A percentile compares a stretch with the other conserved stretches of the same genome.
These are phyloP conservation scores for Venturiaceae sp. DNA, from an alignment of 2,329 filamentous ascomycete genomes.

Conservation along the genomic window DNA sequence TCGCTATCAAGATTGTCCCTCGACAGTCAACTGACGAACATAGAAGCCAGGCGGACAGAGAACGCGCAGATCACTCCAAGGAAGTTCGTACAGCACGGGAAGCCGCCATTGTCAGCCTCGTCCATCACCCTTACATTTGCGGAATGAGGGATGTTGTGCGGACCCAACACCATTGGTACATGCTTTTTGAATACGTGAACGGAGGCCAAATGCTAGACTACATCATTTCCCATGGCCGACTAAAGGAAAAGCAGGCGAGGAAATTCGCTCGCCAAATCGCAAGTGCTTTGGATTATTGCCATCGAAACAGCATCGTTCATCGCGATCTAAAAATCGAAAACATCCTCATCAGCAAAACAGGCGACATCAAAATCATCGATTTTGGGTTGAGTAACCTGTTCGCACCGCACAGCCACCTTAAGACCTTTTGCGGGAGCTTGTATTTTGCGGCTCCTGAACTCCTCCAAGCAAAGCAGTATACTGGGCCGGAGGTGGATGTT, in stretches of 20 bases:
- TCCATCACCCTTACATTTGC: slow-evolving; percentile 93
- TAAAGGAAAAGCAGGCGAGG: slow-evolving; percentile 96
- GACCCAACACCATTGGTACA: slow-evolving; percentile 98
- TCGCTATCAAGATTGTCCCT: slow-evolving; percentile 95
- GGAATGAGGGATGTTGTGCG: slow-evolving; percentile 90
- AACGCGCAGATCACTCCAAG: slow-evolving; percentile 90
- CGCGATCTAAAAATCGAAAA: slow-evolving; percentile 98
- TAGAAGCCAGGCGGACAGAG: slow-evolving; percentile 60
- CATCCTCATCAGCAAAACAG: slow-evolving; percentile 96
- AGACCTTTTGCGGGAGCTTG: slow-evolving; percentile 94
- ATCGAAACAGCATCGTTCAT: slow-evolving; percentile 96
- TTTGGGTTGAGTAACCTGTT: slow-evolving; percentile 97
- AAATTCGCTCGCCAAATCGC: slow-evolving; percentile 98
- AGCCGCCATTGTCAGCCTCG: slow-evolving; percentile 87
- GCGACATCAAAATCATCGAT: slow-evolving; percentile 98
- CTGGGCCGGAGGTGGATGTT: slow-evolving; percentile 90
- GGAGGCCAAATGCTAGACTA: slow-evolving; percentile 99
- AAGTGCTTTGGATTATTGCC: slow-evolving; percentile 92
- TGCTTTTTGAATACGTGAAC: slow-evolving; percentile 99
- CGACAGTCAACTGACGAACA: slow-evolving; percentile 82
- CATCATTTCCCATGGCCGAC: slow-evolving; percentile 93
- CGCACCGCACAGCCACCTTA: slow-evolving; percentile 71
- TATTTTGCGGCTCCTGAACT: slow-evolving; percentile 97
- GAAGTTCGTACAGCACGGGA: slow-evolving; percentile 92
- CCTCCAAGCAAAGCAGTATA: slow-evolving; percentile 87